These are phyloP conservation scores for Pezicula neosporulosa DNA, from an alignment of 2,329 filamentous ascomycete species.

Conservation along the genomic window DNA sequence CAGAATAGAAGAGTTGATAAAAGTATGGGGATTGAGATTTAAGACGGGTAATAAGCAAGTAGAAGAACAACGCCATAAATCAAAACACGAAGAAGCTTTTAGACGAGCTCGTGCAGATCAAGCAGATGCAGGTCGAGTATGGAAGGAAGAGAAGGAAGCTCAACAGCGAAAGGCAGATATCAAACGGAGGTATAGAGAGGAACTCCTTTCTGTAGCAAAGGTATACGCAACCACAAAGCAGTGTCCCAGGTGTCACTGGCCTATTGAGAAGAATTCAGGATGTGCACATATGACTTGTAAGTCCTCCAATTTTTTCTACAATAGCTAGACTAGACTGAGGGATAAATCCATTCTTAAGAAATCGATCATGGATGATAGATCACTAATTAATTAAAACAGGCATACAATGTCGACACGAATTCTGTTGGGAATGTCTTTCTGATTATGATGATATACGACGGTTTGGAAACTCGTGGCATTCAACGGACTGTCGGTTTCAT, in stretches of 20 bases:
- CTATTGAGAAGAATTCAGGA: conserved; percentile 12
- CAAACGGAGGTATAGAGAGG: conserved; percentile 5
- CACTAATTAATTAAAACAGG: conserved; percentile 4
- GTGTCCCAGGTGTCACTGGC: conserved; percentile 7
- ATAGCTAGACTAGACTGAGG: too few species aligned
- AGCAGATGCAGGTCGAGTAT: background rate
- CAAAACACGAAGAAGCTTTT: background rate
- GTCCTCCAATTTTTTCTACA: background rate
- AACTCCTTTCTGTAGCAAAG: background rate
- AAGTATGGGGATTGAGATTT: background rate
- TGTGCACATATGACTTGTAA: conserved; percentile 17
- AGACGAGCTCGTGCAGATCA: conserved; percentile 2
- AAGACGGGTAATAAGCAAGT: conserved; percentile 2
- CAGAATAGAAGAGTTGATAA: background rate
- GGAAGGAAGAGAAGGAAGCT: background rate
- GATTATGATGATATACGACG: conserved; percentile 7
- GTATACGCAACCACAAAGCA: conserved; percentile 8
- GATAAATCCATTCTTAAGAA: too few species aligned
- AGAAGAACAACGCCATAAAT: conserved; percentile 6
- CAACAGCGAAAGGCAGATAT: background rate
- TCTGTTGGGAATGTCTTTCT: conserved; percentile 13
- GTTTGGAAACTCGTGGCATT: conserved; percentile 10
- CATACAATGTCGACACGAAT: conserved; percentile 10
- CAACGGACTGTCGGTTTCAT: conserved; percentile 7
- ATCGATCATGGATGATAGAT: background rate